Evolutionary conservation across 306 rosid genomes (phyloP), one percentile per base, ranked within the genome.

Genomic region (Vigna reflexopilosa): DNA sequence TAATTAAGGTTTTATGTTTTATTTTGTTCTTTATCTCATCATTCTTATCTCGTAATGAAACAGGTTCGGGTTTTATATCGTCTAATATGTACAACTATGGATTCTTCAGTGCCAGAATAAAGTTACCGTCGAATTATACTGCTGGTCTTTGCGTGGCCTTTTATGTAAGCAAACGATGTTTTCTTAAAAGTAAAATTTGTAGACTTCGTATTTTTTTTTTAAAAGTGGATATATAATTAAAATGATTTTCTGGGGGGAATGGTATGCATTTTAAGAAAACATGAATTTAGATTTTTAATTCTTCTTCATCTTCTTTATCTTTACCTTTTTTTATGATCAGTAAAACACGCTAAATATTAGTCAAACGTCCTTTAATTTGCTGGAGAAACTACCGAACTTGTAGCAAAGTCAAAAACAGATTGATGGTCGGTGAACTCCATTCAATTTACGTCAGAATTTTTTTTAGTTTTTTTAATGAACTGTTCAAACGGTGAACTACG

Each of bases 101-200:
- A 77, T 96, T 96, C 91, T 93, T 93, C 83, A 96, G 99, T 80
- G 97, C 96, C 0, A 91, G 80, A 7, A 91, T 96, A 78, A 93
- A 96, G 79, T 73, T 96, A 86, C 99, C 99, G 19, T 90, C 96
- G 26, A 92, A 89, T 86, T 88, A 96, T 54, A 85, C 91, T 0
- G 99, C 99, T 34, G 99, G 99, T 0, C 82, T 96, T 73, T 90
- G 93, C 56, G 90, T 96, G 8, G 99, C 98, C 57, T 93, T 91
- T 71, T 93, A 93, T 77, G 98, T 93, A 88, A 70, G 97, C 86
- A 61, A 40, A 7, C 6, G n/a, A 61, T 26, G 49, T 40, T 66
- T 66, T 72, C 32, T 30, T 63, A 13, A 38, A 30, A 75, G 16
- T 13, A 44, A 36, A 36, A 36, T 16, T 61, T 40, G 10, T 32